These are phyloP conservation scores for Erodium maritimum DNA, from an alignment of 345 rosid genomes.

Conservation along the genomic window DNA sequence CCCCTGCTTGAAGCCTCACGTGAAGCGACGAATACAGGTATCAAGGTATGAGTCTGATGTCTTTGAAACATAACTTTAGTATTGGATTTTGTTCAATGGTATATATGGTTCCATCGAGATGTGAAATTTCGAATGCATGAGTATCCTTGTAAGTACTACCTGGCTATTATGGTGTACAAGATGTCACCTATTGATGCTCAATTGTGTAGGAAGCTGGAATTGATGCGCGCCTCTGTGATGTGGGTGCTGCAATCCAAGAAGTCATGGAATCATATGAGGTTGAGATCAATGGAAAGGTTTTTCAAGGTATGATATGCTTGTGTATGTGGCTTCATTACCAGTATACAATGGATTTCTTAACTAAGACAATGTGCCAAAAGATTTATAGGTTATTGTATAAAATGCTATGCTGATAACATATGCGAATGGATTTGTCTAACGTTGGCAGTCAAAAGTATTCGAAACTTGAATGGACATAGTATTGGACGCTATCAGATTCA, in stretches of 20 bases:
- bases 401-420: not conserved
- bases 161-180: too few species aligned
- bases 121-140: not conserved
- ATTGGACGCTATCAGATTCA: constrained; percentile 81
- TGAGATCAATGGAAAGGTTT: constrained; percentile 88
- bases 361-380: not conserved
- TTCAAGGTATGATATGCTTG: constrained; percentile 48
- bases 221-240: constrained; percentile 88
- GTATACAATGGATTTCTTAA: not conserved
- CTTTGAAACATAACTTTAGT: not conserved
- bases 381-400: not conserved
- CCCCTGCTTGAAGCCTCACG: constrained; percentile 90
- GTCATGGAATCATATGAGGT: constrained; percentile 98
- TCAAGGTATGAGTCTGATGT: constrained; percentile 45
- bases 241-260: constrained; percentile 98
- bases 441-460: constrained; percentile 69
- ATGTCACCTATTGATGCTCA: not conserved
- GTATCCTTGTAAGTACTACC: too few species aligned
- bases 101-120: not conserved
- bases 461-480: constrained; percentile 86
- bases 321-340: not conserved
- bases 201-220: constrained; percentile 76
- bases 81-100: not conserved
- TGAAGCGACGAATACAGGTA: constrained; percentile 92
- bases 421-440: not conserved